Evolutionary conservation across 257 asterid species (phyloP).

Genomic region (Plantago major): DNA sequence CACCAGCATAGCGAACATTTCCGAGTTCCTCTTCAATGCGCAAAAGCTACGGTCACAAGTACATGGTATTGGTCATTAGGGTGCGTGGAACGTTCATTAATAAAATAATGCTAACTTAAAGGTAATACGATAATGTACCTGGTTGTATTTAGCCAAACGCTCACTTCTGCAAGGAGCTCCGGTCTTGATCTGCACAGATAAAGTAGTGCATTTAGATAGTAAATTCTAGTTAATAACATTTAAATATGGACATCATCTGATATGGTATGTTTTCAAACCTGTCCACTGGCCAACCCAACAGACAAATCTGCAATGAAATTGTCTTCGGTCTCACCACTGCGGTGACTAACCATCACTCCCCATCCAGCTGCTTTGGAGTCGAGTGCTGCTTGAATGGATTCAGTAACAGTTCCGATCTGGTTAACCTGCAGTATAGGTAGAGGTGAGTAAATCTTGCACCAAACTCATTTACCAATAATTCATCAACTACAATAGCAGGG

Average conservation of each 20-base stretch:
- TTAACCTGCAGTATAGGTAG: constrained; percentile 57
- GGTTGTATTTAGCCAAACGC: constrained; percentile 94
- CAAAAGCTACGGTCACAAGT: constrained; percentile 53
- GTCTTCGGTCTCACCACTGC: constrained; percentile 99
- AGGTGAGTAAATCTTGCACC: constrained; percentile 3
- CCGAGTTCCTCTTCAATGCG: constrained; percentile 98
- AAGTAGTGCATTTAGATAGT: constrained; percentile 12
- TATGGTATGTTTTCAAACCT: constrained; percentile 38
- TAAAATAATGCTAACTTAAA: too few relatives aligned
- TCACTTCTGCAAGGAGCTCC: constrained; percentile 99
- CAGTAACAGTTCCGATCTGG: constrained; percentile 97
- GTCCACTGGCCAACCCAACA: constrained; percentile 97
- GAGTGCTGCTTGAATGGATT: constrained; percentile 93
- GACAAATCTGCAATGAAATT: constrained; percentile 95
- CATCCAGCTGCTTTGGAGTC: constrained; percentile 99
- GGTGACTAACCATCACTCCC: constrained; percentile 99
- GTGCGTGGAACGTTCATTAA: background rate
- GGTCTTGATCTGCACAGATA: constrained; percentile 70
- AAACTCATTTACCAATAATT: background rate
- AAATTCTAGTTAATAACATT: background rate
- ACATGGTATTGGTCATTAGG: background rate
- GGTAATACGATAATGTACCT: constrained; percentile 34
- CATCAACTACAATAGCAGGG: constrained; percentile 41
- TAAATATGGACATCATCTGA: background rate
- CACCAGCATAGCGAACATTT: constrained; percentile 91